A percentile compares a stretch with the other conserved stretches of the same genome.
Conservation (phyloP, 306 rosid genomes). For the Acmispon strigosus region DNA sequence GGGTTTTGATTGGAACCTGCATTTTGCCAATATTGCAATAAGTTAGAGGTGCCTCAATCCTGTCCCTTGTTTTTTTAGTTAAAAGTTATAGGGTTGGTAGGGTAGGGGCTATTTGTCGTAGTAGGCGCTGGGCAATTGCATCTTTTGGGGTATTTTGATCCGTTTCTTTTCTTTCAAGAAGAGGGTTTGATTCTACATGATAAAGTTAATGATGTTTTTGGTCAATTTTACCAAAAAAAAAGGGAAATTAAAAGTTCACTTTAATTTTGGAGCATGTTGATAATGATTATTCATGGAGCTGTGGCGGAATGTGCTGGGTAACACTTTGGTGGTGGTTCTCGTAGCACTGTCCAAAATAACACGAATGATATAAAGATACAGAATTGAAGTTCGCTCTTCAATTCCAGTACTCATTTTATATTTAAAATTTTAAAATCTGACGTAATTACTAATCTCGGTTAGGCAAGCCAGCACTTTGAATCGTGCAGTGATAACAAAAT, state of each 20-base stretch:
- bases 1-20: slow-evolving; percentile 67
- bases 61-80: slow-evolving; percentile 31
- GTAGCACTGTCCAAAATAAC: neutral
- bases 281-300: slow-evolving; percentile 2
- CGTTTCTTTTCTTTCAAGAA: slow-evolving; percentile 37
- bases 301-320: neutral
- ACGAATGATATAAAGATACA: neutral
- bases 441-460: too few relatives aligned
- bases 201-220: slow-evolving; percentile 55
- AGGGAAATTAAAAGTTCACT: slow-evolving; percentile 38
- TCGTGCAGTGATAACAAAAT: too few relatives aligned
- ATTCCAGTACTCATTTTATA: too few relatives aligned
- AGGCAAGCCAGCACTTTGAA: too few relatives aligned
- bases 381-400: neutral
- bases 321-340: neutral
- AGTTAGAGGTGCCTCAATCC: slow-evolving; percentile 83
- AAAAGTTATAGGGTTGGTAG: slow-evolving; percentile 50
- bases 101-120: slow-evolving; percentile 60
- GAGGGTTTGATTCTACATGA: slow-evolving; percentile 62
- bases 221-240: slow-evolving; percentile 44
- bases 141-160: slow-evolving; percentile 71
- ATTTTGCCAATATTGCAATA: slow-evolving; percentile 93
- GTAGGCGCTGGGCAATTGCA: slow-evolving; percentile 58
- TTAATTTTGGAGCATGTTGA: slow-evolving; percentile 24
- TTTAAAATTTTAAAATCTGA: too few relatives aligned